Percentiles rank a stretch among this genome's conserved stretches.
phyloP scores from a whole-genome alignment of 352 stramenopile species.

The Globisporangium takayamanum region DNA sequence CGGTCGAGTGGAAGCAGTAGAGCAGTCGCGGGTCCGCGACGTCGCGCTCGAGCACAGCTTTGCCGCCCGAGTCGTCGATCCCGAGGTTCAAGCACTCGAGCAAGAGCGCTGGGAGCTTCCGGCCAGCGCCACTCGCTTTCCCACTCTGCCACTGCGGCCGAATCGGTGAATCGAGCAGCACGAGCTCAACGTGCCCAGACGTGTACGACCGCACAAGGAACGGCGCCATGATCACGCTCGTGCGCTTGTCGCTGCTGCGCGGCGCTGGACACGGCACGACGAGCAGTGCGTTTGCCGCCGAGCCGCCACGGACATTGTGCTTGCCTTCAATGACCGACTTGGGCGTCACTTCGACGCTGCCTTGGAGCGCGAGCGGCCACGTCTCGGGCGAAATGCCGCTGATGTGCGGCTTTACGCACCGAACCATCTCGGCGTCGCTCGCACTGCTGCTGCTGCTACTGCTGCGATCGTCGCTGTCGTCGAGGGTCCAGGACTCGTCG shows the following conservation, averaged over 20 bases:
- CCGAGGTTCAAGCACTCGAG: constrained; percentile 73
- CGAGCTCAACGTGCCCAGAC: constrained; percentile 67
- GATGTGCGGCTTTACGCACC: constrained; percentile 48
- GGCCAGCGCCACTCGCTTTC: background rate
- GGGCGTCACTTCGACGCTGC: constrained; percentile 47
- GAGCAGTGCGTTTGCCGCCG: constrained; percentile 43
- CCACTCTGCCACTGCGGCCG: constrained; percentile 58
- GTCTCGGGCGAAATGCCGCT: constrained; percentile 69
- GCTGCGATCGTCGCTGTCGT: constrained; percentile 9
- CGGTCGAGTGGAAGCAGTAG: constrained; percentile 72
- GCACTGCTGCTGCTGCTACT: background rate
- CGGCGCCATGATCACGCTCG: constrained; percentile 21
- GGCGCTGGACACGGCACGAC: constrained; percentile 34
- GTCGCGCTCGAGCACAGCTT: constrained; percentile 46
- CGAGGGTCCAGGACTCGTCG: constrained; percentile 45
- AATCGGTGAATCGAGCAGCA: constrained; percentile 56
- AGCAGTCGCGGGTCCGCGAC: constrained; percentile 45
- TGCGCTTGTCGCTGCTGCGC: constrained; percentile 21
- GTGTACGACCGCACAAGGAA: constrained; percentile 67
- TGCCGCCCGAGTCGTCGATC: constrained; percentile 65
- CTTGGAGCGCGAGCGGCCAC: constrained; percentile 70
- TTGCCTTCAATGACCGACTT: constrained; percentile 56
- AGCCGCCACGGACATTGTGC: constrained; percentile 32
- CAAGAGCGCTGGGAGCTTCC: constrained; percentile 40
- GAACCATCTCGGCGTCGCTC: constrained; percentile 21